Evolutionary conservation across 2,329 filamentous ascomycete genomes (phyloP).

Genomic region (Acephala macrosclerotiorum): DNA sequence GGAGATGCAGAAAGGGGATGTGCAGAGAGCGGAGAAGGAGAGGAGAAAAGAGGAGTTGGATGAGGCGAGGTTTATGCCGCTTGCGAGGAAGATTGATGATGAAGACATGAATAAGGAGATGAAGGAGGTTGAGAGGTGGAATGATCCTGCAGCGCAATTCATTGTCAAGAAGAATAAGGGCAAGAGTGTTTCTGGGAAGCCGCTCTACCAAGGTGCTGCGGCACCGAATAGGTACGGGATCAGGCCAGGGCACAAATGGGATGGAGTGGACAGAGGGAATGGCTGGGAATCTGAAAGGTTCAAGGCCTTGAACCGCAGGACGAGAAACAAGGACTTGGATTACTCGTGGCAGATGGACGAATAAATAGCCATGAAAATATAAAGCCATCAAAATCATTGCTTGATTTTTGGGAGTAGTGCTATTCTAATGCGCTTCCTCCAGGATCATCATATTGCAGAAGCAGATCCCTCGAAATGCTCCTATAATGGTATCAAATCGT

Average conservation of each 20-base stretch:
- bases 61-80: conserved; percentile 81
- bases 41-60: conserved; percentile 71
- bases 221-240: conserved; percentile 95
- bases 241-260: conserved; percentile 90
- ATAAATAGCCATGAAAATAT: conserved; percentile 49
- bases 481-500: conserved; percentile 3
- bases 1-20: conserved; percentile 81
- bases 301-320: conserved; percentile 80
- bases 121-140: conserved; percentile 81
- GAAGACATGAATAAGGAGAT: conserved; percentile 84
- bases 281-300: conserved; percentile 96
- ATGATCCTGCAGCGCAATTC: conserved; percentile 90
- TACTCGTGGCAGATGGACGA: conserved; percentile 98
- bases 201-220: conserved; percentile 77
- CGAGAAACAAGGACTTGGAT: conserved; percentile 79
- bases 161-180: conserved; percentile 55
- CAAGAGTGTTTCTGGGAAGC: conserved; percentile 37
- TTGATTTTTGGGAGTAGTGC: neutral
- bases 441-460: neutral
- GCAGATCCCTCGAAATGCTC: conserved; percentile 1
- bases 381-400: neutral
- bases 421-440: neutral
- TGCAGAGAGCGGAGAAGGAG: conserved; percentile 76
- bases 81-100: conserved; percentile 86
- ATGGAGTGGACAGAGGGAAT: conserved; percentile 93